Conservation (phyloP, 2,329 filamentous ascomycete species). For the Venturia pyrina region DNA sequence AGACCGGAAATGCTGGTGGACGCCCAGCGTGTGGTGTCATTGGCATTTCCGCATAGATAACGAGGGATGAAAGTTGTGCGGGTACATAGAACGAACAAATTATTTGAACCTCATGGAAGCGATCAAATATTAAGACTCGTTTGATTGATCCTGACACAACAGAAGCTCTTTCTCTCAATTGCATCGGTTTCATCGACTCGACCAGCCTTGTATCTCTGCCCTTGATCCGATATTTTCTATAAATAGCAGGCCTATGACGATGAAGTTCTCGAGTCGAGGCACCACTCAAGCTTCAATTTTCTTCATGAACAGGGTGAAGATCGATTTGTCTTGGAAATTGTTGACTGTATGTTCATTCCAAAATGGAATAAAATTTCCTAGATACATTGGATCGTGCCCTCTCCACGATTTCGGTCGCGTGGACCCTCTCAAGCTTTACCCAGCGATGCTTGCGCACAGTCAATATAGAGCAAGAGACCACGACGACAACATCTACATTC, state of each 20-base stretch:
- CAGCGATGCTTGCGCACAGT: not conserved
- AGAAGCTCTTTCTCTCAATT: not conserved
- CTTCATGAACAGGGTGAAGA: not conserved
- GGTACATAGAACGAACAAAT: not conserved
- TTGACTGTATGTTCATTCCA: not conserved
- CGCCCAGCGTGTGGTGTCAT: slow-evolving; percentile 97
- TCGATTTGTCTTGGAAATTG: not conserved
- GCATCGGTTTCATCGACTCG: not conserved
- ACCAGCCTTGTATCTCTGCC: not conserved
- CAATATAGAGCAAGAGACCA: slow-evolving; percentile 1
- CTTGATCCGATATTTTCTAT: not conserved
- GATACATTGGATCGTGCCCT: too few relatives aligned
- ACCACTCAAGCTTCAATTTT: not conserved
- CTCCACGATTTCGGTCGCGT: not conserved
- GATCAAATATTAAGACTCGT: not conserved
- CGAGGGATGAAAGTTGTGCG: not conserved
- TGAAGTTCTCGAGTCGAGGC: not conserved
- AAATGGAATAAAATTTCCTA: too few relatives aligned
- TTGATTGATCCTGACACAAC: not conserved
- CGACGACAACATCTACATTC: not conserved
- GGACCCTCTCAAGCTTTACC: not conserved
- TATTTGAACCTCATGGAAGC: not conserved
- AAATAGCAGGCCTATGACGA: not conserved
- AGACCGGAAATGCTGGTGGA: slow-evolving; percentile 90
- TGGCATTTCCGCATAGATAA: slow-evolving; percentile 62